Percentiles rank a stretch among this genome's conserved stretches.
Evolutionary conservation across 345 rosid genomes (phyloP).

Genomic region (Melaleuca alternifolia): DNA sequence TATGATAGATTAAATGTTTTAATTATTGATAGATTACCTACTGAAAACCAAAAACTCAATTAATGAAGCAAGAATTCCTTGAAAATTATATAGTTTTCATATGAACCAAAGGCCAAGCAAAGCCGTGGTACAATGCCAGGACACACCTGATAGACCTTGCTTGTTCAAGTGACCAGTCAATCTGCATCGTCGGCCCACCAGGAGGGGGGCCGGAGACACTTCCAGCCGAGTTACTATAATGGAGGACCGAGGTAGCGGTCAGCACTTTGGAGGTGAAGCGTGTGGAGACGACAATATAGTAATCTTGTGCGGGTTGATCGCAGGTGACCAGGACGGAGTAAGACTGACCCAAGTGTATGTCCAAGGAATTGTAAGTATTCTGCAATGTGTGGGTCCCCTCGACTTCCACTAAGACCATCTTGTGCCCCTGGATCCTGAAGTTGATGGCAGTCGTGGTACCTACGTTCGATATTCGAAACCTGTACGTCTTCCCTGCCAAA

Average conservation of each 20-base stretch:
- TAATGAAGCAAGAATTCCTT: neutral
- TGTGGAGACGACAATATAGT: constrained; percentile 53
- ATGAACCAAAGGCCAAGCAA: neutral
- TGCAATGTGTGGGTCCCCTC: constrained; percentile 78
- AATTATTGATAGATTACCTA: neutral
- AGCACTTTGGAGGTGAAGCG: constrained; percentile 55
- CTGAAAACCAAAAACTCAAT: neutral
- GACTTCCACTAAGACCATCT: constrained; percentile 59
- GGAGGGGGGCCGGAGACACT: constrained; percentile 52
- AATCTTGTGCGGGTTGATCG: constrained; percentile 58
- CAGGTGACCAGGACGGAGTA: constrained; percentile 61
- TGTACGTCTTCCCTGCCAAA: constrained; percentile 50
- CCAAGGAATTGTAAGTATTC: constrained; percentile 53
- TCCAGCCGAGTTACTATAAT: constrained; percentile 51
- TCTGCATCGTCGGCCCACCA: constrained; percentile 56
- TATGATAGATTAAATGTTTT: neutral
- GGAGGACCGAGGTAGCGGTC: constrained; percentile 47
- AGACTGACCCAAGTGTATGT: constrained; percentile 68
- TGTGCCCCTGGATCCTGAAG: constrained; percentile 80
- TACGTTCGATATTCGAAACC: constrained; percentile 71
- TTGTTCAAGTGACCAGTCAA: constrained; percentile 76
- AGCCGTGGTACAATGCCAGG: neutral
- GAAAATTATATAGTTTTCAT: neutral
- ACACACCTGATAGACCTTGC: constrained; percentile 52
- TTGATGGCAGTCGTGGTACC: constrained; percentile 58